These are phyloP conservation scores for Phaeolepiota aurea DNA, from an alignment of 768 basidiomycete genomes.

Conservation along the genomic window DNA sequence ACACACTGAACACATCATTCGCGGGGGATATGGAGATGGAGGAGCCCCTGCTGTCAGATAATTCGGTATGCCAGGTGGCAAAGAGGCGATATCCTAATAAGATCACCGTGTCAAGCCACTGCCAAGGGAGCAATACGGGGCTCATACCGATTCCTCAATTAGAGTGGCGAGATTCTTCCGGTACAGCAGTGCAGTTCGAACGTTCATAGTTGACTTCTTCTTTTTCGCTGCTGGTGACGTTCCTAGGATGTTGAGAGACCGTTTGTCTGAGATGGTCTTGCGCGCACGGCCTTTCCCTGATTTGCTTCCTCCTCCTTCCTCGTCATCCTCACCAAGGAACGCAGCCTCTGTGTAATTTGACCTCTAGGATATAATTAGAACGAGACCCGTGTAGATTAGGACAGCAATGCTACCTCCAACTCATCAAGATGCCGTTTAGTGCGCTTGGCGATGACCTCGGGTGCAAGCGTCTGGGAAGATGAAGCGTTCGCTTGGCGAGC, in stretches of 20 bases:
- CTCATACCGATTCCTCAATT: slow-evolving; percentile 74
- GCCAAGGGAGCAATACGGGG: not conserved
- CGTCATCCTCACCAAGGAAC: slow-evolving; percentile 37
- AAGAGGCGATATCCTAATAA: slow-evolving; percentile 46
- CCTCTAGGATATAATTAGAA: slow-evolving; percentile 31
- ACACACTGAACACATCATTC: slow-evolving; percentile 77
- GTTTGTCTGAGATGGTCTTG: slow-evolving; percentile 75
- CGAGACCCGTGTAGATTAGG: slow-evolving; percentile 3
- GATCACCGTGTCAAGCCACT: not conserved
- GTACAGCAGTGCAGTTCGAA: slow-evolving; percentile 75
- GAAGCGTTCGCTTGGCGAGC: slow-evolving; percentile 42
- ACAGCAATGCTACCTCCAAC: slow-evolving; percentile 50
- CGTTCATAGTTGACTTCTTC: slow-evolving; percentile 78
- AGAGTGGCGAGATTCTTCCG: slow-evolving; percentile 69
- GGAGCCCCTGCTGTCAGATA: slow-evolving; percentile 67
- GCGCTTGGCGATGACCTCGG: slow-evolving; percentile 68
- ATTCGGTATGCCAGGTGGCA: slow-evolving; percentile 46
- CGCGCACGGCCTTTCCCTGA: slow-evolving; percentile 61
- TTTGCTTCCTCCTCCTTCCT: slow-evolving; percentile 34
- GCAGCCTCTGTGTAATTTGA: slow-evolving; percentile 70
- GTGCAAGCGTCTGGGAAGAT: slow-evolving; percentile 34
- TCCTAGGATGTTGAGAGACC: slow-evolving; percentile 41
- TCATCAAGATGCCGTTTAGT: slow-evolving; percentile 75
- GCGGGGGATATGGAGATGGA: slow-evolving; percentile 53
- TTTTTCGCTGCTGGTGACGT: slow-evolving; percentile 44